These are phyloP conservation scores for Leccinum barrowsii DNA, from an alignment of 768 basidiomycete genomes.

Conservation along the genomic window DNA sequence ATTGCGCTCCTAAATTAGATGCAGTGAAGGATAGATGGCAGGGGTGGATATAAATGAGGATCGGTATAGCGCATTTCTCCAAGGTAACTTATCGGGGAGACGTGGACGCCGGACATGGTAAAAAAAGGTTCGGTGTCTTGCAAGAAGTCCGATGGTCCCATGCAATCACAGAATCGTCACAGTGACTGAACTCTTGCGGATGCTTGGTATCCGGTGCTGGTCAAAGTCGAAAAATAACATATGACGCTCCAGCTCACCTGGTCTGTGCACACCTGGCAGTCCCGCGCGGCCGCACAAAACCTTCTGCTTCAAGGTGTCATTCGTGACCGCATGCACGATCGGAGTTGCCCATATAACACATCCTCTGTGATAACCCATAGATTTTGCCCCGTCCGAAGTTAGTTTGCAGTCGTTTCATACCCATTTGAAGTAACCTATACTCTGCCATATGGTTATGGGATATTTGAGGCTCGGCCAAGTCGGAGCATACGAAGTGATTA, in stretches of 20 bases:
- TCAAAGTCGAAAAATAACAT: background rate
- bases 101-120: background rate
- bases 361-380: too few relatives aligned
- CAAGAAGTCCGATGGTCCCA: background rate
- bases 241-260: background rate
- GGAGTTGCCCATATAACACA: too few relatives aligned
- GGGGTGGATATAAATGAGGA: background rate
- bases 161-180: background rate
- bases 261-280: background rate
- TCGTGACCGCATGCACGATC: too few relatives aligned
- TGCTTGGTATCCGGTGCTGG: background rate
- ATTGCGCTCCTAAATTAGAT: background rate
- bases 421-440: too few relatives aligned
- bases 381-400: too few relatives aligned
- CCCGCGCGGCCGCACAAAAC: background rate
- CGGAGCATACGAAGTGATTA: too few relatives aligned
- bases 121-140: conserved; percentile 1
- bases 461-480: too few relatives aligned
- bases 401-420: too few relatives aligned
- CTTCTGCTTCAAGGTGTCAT: too few relatives aligned
- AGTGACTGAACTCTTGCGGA: background rate
- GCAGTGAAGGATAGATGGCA: background rate
- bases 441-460: too few relatives aligned
- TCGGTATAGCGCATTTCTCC: background rate
- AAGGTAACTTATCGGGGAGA: background rate